phyloP scores from a whole-genome alignment of 2,329 filamentous ascomycete species.

The Arthrobotrys entomopaga region DNA sequence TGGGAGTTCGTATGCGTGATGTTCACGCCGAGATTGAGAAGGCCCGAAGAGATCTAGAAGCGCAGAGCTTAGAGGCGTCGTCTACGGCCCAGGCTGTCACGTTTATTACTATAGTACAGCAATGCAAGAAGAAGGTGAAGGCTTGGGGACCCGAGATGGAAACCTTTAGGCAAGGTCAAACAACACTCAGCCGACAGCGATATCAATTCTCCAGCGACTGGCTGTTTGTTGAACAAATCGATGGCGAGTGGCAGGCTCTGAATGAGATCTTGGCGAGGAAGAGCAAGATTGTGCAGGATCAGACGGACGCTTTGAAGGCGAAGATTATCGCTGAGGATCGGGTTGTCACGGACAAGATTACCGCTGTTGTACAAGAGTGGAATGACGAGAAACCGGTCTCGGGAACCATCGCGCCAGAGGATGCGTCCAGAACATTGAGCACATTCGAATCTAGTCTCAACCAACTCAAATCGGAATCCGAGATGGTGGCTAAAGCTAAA shows the following conservation, averaged over 20 bases:
- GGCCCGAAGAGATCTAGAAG: constrained; percentile 87
- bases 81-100: constrained; percentile 97
- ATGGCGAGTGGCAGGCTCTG: constrained; percentile 92
- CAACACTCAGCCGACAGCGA: constrained; percentile 86
- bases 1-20: constrained; percentile 90
- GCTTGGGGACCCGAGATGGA: constrained; percentile 96
- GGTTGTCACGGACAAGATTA: constrained; percentile 86
- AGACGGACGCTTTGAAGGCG: constrained; percentile 90
- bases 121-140: constrained; percentile 92
- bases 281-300: constrained; percentile 93
- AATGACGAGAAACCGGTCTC: constrained; percentile 97
- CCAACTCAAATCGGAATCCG: constrained; percentile 83
- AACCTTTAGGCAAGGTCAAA: constrained; percentile 93
- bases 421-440: constrained; percentile 82
- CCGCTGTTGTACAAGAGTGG: constrained; percentile 86
- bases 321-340: constrained; percentile 96
- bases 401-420: constrained; percentile 87
- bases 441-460: constrained; percentile 87
- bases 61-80: constrained; percentile 89
- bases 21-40: constrained; percentile 91
- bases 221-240: constrained; percentile 95
- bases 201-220: constrained; percentile 95
- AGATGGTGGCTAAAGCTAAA: constrained; percentile 95
- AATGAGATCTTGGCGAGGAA: constrained; percentile 93
- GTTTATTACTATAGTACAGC: constrained; percentile 97